Evolutionary conservation across 345 rosid species (phyloP).

Genomic region (Citrus maxima): DNA sequence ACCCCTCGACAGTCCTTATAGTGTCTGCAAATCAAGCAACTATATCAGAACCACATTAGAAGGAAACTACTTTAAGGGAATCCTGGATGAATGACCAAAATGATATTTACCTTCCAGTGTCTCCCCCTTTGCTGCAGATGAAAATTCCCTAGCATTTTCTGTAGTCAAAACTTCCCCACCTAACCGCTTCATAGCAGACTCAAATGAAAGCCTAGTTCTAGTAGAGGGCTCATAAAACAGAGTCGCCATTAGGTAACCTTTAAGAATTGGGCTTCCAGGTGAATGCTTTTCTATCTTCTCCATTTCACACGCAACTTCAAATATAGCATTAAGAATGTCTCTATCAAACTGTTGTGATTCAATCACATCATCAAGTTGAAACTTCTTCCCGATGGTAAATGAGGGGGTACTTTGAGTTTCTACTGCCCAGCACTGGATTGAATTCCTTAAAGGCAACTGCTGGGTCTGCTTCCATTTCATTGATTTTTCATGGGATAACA

Average conservation of each 20-base stretch:
- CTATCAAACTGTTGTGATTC: slow-evolving; percentile 95
- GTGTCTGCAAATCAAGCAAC: slow-evolving; percentile 55
- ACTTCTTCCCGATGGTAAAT: slow-evolving; percentile 43
- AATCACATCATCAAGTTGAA: slow-evolving; percentile 77
- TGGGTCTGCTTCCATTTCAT: slow-evolving; percentile 17
- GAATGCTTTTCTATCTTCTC: slow-evolving; percentile 77
- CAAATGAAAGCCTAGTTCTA: slow-evolving; percentile 93
- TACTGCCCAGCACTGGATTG: slow-evolving; percentile 36
- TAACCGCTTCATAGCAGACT: slow-evolving; percentile 92
- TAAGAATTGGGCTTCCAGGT: slow-evolving; percentile 70
- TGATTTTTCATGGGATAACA: slow-evolving; percentile 20
- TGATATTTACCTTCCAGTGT: slow-evolving; percentile 75
- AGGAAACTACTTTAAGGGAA: slow-evolving; percentile 1
- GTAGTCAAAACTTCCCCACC: slow-evolving; percentile 98
- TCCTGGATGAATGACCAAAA: background rate
- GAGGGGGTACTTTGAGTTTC: slow-evolving; percentile 25
- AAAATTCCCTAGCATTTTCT: slow-evolving; percentile 92
- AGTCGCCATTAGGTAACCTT: slow-evolving; percentile 89
- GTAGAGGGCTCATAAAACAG: slow-evolving; percentile 98
- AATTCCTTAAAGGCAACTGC: slow-evolving; percentile 15
- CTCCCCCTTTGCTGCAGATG: slow-evolving; percentile 98
- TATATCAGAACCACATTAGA: slow-evolving; percentile 3
- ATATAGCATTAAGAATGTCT: slow-evolving; percentile 66
- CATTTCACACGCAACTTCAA: slow-evolving; percentile 84
- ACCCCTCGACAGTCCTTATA: slow-evolving; percentile 92